Evolutionary conservation across 2,329 filamentous ascomycete species (phyloP), one percentile per base, ranked within the genome.

Genomic region (Truncatella angustata): DNA sequence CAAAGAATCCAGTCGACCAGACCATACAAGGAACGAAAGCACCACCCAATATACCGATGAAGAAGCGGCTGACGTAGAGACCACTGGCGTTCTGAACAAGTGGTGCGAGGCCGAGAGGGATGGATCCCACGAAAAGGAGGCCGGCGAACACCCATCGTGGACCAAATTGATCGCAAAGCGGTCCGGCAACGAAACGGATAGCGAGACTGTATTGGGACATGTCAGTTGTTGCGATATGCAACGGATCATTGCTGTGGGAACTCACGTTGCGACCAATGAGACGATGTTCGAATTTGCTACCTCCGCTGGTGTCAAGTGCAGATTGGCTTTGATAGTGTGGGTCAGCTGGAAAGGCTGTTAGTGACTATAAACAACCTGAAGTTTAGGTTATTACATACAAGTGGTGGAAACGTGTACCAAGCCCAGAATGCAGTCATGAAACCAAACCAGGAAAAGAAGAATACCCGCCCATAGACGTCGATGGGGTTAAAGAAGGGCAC

Each of bases 241-340:
- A n/a, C n/a, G n/a, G n/a, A n/a, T n/a, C n/a, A n/a, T n/a, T n/a
- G n/a, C n/a, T n/a, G n/a, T n/a, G n/a, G n/a, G n/a, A n/a, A 43
- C 12, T 64, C 69, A 82, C 76, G 87, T 90, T 26, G 86, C 87
- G 50, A 79, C 74, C 4, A 96, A 76, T 5, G 91, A 91, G 53
- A 94, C 81, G 55, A 96, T 93, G 70, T 96, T 96, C 34, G 91
- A 96, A 73, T 96, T 97, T 60, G 87, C 84, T 49, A 96, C 78
- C 67, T 96, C 80, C 30, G 76, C 74, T 23, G 85, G 75, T 10
- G 80, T 86, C 61, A 96, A 82, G 48, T 84, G 67, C 30, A 96
- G 80, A 65, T 96, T 90, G 57, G 85, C 77, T 66, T 86, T 87
- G 73, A 96, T 95, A 24, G 90, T 90, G 63, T 87, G 82, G 47